Evolutionary conservation across 2,329 filamentous ascomycete genomes (phyloP).

Genomic region (Nemania sp.): DNA sequence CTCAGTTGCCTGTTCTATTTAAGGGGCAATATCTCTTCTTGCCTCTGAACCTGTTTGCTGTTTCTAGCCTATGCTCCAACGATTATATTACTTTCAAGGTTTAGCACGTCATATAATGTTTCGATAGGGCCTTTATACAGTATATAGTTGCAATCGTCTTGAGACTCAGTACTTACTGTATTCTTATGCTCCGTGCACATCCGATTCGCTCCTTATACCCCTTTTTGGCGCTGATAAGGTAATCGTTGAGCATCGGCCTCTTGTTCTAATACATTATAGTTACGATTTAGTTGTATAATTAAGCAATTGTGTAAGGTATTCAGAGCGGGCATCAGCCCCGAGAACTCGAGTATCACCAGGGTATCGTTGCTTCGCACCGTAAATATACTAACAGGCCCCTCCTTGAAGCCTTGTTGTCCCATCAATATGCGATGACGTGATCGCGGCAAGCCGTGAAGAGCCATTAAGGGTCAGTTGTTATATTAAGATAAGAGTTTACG

Average conservation of each 20-base stretch:
- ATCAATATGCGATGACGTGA: neutral
- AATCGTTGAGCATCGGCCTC: neutral
- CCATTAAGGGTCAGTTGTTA: neutral
- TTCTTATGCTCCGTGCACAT: conserved; percentile 1
- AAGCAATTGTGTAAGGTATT: conserved; percentile 7
- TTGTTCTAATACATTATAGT: neutral
- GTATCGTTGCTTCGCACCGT: no score
- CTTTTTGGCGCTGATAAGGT: neutral
- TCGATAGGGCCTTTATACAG: neutral
- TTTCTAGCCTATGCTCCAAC: conserved; percentile 17
- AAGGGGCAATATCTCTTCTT: conserved; percentile 38
- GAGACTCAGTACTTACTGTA: neutral
- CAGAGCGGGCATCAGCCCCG: neutral
- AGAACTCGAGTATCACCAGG: neutral
- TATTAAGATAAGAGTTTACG: neutral
- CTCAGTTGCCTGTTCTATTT: conserved; percentile 11
- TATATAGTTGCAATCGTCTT: conserved; percentile 10
- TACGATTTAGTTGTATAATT: neutral
- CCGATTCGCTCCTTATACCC: neutral
- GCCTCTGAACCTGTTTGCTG: conserved; percentile 20
- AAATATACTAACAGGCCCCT: no score
- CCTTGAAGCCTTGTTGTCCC: neutral
- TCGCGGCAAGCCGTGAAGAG: neutral
- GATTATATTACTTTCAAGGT: neutral
- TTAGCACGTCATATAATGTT: conserved; percentile 7